phyloP scores from a whole-genome alignment of 306 rosid genomes.

The Castanopsis chinensis region DNA sequence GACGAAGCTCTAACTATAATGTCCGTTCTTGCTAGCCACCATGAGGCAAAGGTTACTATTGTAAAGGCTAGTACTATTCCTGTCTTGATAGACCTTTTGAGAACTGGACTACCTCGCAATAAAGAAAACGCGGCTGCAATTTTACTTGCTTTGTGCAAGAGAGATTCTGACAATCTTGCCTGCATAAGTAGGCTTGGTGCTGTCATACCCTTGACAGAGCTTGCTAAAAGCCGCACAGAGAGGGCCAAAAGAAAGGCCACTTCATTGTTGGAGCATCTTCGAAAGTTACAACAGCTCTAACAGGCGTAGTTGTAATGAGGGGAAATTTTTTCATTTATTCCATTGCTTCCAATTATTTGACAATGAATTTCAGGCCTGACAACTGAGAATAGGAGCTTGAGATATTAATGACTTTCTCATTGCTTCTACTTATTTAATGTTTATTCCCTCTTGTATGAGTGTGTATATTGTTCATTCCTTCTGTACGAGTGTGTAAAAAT shows the following conservation, averaged over 20 bases:
- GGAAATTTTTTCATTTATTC: constrained; percentile 21
- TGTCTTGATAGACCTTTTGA: constrained; percentile 78
- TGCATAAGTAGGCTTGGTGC: constrained; percentile 88
- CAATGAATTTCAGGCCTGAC: constrained; percentile 38
- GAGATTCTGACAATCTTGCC: constrained; percentile 74
- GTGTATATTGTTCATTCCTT: constrained; percentile 49
- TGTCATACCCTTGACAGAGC: constrained; percentile 77
- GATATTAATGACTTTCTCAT: constrained; percentile 52
- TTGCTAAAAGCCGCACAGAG: constrained; percentile 74
- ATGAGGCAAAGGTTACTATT: constrained; percentile 75
- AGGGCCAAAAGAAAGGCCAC: constrained; percentile 91
- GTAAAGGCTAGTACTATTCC: constrained; percentile 89
- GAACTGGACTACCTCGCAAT: constrained; percentile 81
- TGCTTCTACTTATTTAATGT: constrained; percentile 44
- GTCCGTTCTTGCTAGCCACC: constrained; percentile 95
- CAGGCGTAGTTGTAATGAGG: constrained; percentile 25
- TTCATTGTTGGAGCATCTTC: constrained; percentile 85
- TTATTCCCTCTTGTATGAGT: constrained; percentile 44
- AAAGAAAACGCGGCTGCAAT: constrained; percentile 89
- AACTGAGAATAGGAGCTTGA: constrained; percentile 53
- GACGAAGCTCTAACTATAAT: constrained; percentile 89
- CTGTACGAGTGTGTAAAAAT: constrained; percentile 33
- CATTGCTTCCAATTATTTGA: constrained; percentile 39
- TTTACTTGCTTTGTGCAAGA: constrained; percentile 81
- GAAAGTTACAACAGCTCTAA: constrained; percentile 58